Evolutionary conservation across 345 rosid species (phyloP), one percentile per base, ranked within the genome.

Genomic region (Gossypium arboreum): DNA sequence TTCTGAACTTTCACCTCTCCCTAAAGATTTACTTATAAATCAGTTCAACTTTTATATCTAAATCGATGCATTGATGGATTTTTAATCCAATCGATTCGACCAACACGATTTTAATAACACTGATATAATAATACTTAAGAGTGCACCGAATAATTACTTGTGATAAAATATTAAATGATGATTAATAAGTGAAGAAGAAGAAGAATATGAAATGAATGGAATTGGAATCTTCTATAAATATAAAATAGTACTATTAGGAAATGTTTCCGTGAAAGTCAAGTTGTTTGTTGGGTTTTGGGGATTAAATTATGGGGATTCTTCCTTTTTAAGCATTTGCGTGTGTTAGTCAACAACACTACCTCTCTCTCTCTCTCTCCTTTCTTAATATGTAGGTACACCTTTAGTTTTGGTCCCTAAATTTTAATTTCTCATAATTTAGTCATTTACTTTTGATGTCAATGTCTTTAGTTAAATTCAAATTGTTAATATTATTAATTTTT

Each of bases 201-300:
- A 34, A 34, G 67, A 25, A 59, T 6, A 55, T 39, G 63, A 55
- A 54, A 71, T 34, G 6, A 74, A 74, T 44, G 68, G 76, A 65
- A 68, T 62, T 57, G 62, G 75, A 64, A 76, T 62, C 68, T 73
- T 76, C 74, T 67, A 9, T 9, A 4, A 12, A 10, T 20, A 56
- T 20, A 56, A 34, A 4, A 34, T 4, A 34, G 5, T 56, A 56
- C 20, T 2, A 34, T 47, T 39, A 39, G 18, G 61, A 12, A 61
- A 57, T n/a, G 22, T n/a, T 77, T 71, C 68, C 85, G 81, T 82
- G 79, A 56, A 76, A 68, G 77, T 71, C 75, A 85, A 78, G 84
- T 76, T 51, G 77, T 73, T 66, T 70, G 48, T 79, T 73, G 39
- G 43, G 55, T 77, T 73, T 17, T 34, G 22, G 44, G 78, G 82